Percentiles rank a stretch among this genome's conserved stretches.
These are phyloP conservation scores for Rutstroemia sp. DNA, from an alignment of 2,329 filamentous ascomycete genomes.

Conservation along the genomic window DNA sequence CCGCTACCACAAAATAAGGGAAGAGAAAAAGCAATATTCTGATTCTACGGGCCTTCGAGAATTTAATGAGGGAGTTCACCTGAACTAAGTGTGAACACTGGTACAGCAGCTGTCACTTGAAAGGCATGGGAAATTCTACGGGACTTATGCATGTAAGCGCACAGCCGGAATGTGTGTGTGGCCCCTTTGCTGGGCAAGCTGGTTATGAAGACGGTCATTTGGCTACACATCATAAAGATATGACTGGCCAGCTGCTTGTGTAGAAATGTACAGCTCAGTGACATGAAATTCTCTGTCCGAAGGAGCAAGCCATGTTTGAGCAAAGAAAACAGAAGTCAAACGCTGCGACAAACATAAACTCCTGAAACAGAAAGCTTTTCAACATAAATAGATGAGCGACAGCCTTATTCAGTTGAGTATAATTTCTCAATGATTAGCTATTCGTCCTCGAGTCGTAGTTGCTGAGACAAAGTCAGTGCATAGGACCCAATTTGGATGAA, in stretches of 20 bases:
- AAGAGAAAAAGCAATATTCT: slow-evolving; percentile 22
- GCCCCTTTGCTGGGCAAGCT: slow-evolving; percentile 12
- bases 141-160: slow-evolving; percentile 25
- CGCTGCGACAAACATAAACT: not conserved
- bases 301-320: not conserved
- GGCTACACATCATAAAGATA: slow-evolving; percentile 11
- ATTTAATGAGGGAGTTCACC: slow-evolving; percentile 26
- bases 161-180: slow-evolving; percentile 14
- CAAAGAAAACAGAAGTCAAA: slow-evolving; percentile 1
- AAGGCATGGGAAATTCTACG: slow-evolving; percentile 19
- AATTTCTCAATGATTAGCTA: slow-evolving; percentile 4
- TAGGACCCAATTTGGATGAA: slow-evolving; percentile 17
- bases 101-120: slow-evolving; percentile 35
- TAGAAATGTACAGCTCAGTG: slow-evolving; percentile 2
- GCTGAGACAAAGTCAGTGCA: slow-evolving; percentile 15
- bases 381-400: not conserved
- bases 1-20: slow-evolving; percentile 19
- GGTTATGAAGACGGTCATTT: slow-evolving; percentile 8
- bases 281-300: not conserved
- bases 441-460: slow-evolving; percentile 23
- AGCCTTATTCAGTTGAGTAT: slow-evolving; percentile 1
- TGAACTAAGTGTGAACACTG: slow-evolving; percentile 30
- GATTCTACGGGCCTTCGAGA: slow-evolving; percentile 36
- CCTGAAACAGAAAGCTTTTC: not conserved
- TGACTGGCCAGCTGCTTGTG: slow-evolving; percentile 2